Base-by-base conservation (phyloP, 768 basidiomycete genomes). In the Cantharellus anzutake region DNA sequence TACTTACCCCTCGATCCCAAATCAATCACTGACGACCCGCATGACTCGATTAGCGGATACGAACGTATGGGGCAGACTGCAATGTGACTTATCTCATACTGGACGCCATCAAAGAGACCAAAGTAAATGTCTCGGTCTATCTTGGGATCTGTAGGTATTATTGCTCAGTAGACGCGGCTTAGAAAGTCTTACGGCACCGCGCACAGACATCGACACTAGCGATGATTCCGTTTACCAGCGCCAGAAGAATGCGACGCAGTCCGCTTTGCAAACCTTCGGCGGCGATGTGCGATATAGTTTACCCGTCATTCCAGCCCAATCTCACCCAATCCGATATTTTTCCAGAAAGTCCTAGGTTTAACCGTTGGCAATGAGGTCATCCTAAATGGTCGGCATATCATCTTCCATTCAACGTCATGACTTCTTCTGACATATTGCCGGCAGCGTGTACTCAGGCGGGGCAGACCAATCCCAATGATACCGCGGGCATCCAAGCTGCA, bases 311-410 rank as follows among this genome's bases (percentile, higher is more conserved):
- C 44, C 44, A 11, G 20, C 44, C 44, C 29, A 29, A 48, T 48
- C 29, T 48, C 44, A 11, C 44, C 44, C 44, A 1, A 11, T 29
- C 1, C 29, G 11, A 48, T 29, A 29, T 29, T 48, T 48, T 7
- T 37, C 11, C 1, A 55, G 52, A 11, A 55, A 65, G 78, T 97
- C 58, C 73, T 72, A 0, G 94, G 94, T 4, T 66, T 97, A 42
- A 92, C 84, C 3, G 92, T 96, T 41, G 92, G 94, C 41, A 94
- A 96, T 67, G 91, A 94, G 71, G 89, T 80, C 68, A 86, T 90
- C 67, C 75, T 92, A 56, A 80, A 91, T 81, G 3, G 20, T 55
- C 11, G 38, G 52, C 38, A 14, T 37, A 11, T 37, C 11, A 11
- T 11, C 35, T 55, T 11, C 44, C 44, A 48, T 48, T 11, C 29